Conservation (phyloP, 2,329 filamentous ascomycete species). For the Aschersonia sp. region DNA sequence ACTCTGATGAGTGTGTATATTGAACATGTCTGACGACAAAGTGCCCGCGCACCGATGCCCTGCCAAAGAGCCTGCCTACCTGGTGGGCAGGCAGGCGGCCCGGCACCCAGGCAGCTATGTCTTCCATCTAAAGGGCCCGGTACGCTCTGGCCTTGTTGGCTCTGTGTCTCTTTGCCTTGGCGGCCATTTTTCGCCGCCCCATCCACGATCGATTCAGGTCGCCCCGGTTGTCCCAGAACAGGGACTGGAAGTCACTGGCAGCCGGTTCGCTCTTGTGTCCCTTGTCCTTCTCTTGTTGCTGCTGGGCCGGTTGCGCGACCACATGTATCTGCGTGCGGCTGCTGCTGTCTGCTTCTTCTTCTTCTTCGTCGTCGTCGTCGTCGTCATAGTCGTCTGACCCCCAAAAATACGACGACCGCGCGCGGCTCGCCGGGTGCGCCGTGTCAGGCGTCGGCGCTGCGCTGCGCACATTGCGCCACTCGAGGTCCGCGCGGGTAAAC, state of each 20-base stretch:
- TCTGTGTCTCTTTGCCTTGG: conserved; percentile 52
- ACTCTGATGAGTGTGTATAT: too few relatives aligned
- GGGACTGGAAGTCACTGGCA: conserved; percentile 45
- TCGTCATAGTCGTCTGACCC: conserved; percentile 23
- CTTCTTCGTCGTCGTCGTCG: conserved; percentile 15
- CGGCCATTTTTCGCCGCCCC: conserved; percentile 43
- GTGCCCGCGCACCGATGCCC: too few relatives aligned
- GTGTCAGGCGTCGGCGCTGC: conserved; percentile 93
- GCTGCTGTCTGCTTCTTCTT: conserved; percentile 9
- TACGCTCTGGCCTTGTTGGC: conserved; percentile 45
- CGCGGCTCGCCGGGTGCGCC: conserved; percentile 50
- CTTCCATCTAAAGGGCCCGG: conserved; percentile 18
- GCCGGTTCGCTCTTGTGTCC: conserved; percentile 8
- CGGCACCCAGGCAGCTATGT: too few relatives aligned
- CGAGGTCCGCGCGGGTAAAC: conserved; percentile 65
- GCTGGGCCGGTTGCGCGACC: not conserved
- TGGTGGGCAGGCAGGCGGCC: too few relatives aligned
- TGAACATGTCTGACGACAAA: too few relatives aligned
- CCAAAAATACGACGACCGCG: conserved; percentile 38
- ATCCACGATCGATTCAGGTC: conserved; percentile 54
- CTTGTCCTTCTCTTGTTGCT: not conserved
- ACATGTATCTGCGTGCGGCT: not conserved
- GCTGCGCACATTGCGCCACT: conserved; percentile 62
- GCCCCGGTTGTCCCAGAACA: conserved; percentile 54
- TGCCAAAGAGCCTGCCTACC: too few relatives aligned